Conservation (phyloP, 345 rosid genomes). For the Clausena lansium region DNA sequence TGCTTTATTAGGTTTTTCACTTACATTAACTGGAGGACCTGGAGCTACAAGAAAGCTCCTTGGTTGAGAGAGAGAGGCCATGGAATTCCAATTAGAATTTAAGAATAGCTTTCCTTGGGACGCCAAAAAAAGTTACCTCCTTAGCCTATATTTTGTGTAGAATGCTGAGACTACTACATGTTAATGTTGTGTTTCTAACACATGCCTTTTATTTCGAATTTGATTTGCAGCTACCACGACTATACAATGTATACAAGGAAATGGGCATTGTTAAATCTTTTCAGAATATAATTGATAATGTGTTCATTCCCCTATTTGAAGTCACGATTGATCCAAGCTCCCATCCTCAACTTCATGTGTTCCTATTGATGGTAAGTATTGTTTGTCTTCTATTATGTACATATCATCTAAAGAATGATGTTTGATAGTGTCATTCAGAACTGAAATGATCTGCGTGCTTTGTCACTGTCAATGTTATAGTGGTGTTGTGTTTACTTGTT, state of each 20-base stretch:
- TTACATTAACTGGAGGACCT: not conserved
- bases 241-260: conserved; percentile 49
- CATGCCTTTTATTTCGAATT: not conserved
- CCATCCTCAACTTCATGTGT: conserved; percentile 54
- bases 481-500: not conserved
- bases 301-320: conserved; percentile 53
- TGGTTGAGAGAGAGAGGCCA: not conserved
- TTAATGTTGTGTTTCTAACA: not conserved
- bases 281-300: conserved; percentile 53
- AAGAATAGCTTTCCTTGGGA: not conserved
- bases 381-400: not conserved
- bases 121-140: not conserved
- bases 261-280: conserved; percentile 54
- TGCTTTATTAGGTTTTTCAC: not conserved
- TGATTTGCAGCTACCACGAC: conserved; percentile 45
- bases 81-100: not conserved
- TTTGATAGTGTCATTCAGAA: not conserved
- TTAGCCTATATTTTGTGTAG: not conserved
- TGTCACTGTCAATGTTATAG: not conserved
- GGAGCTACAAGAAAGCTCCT: not conserved
- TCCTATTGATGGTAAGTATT: conserved; percentile 38
- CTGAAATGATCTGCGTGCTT: not conserved
- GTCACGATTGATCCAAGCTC: conserved; percentile 50
- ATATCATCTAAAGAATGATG: not conserved
- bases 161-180: not conserved